Conservation (phyloP, 2,329 filamentous ascomycete genomes). For the Stachybotrys chlorohalonatus region DNA sequence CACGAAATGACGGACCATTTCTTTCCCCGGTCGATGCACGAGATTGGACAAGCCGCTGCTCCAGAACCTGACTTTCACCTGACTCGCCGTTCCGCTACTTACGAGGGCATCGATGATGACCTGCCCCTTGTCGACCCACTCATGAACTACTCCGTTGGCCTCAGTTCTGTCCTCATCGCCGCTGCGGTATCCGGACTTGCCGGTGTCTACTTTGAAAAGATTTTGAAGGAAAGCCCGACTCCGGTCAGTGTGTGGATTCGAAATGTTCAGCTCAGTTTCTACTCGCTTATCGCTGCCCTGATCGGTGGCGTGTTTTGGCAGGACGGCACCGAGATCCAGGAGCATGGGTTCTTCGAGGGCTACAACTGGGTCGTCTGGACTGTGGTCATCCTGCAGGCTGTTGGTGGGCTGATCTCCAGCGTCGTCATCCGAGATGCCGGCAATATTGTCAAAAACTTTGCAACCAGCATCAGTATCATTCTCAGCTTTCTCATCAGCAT, state of each 20-base stretch:
- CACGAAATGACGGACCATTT: conserved; percentile 57
- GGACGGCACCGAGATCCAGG: conserved; percentile 74
- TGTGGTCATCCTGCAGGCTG: conserved; percentile 72
- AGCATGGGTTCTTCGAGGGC: conserved; percentile 85
- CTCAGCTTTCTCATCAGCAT: conserved; percentile 80
- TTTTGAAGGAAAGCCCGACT: conserved; percentile 74
- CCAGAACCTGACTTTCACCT: conserved; percentile 13
- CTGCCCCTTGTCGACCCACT: conserved; percentile 34
- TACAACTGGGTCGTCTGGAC: conserved; percentile 91
- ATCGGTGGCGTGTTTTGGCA: conserved; percentile 80
- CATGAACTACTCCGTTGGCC: conserved; percentile 72
- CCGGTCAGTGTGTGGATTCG: conserved; percentile 82
- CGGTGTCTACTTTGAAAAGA: conserved; percentile 82
- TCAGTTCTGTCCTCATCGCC: conserved; percentile 68
- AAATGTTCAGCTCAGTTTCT: conserved; percentile 91
- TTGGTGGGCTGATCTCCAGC: conserved; percentile 69
- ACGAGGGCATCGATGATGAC: conserved; percentile 72
- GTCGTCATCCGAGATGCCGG: conserved; percentile 31
- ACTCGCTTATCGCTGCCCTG: conserved; percentile 82
- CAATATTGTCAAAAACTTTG: conserved; percentile 90
- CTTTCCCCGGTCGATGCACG: conserved; percentile 72
- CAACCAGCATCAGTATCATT: conserved; percentile 84
- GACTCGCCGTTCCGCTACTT: conserved; percentile 70
- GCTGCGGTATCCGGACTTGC: conserved; percentile 77
- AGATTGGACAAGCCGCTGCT: conserved; percentile 49